Evolutionary conservation across 495 filamentous ascomycete genomes (phyloP).

Genomic region (Acidomyces sp.): DNA sequence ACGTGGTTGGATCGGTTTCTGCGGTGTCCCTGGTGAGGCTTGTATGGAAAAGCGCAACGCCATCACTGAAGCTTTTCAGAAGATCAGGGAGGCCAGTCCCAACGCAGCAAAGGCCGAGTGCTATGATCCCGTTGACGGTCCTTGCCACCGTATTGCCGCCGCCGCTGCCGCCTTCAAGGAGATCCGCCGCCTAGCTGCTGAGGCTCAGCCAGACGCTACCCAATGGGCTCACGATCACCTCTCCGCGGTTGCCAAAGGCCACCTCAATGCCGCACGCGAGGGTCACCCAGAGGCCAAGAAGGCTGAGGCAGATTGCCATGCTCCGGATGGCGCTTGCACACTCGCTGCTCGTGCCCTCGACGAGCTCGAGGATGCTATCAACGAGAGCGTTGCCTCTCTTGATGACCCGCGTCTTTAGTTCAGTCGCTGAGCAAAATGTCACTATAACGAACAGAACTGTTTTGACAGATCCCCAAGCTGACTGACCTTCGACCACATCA

Average conservation of each 20-base stretch:
- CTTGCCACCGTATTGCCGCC: conserved; percentile 9
- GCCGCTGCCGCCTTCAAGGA: conserved; percentile 5
- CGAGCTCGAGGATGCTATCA: conserved; percentile 9
- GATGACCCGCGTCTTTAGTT: too few species aligned
- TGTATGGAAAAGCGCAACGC: conserved; percentile 1
- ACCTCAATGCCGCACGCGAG: too few species aligned
- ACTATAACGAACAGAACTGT: too few species aligned
- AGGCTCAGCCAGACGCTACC: conserved; percentile 1
- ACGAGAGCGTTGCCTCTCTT: conserved; percentile 2
- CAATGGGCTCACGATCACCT: conserved; percentile 8
- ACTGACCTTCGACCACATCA: too few species aligned
- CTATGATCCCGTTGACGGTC: conserved; percentile 6
- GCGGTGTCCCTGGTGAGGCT: conserved; percentile 3
- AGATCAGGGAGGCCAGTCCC: conserved; percentile 7
- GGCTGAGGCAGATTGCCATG: conserved; percentile 8
- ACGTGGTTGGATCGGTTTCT: neutral
- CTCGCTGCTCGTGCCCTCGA: conserved; percentile 8
- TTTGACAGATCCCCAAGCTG: too few species aligned
- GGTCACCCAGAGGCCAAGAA: neutral
- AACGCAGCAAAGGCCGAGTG: conserved; percentile 8
- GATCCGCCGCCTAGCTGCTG: neutral
- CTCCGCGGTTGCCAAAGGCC: neutral
- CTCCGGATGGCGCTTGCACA: conserved; percentile 5
- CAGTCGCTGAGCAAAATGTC: too few species aligned
- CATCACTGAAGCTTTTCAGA: conserved; percentile 1